Base-by-base conservation (phyloP, 164 flowering plant genomes). In the Houttuynia cordata region DNA sequence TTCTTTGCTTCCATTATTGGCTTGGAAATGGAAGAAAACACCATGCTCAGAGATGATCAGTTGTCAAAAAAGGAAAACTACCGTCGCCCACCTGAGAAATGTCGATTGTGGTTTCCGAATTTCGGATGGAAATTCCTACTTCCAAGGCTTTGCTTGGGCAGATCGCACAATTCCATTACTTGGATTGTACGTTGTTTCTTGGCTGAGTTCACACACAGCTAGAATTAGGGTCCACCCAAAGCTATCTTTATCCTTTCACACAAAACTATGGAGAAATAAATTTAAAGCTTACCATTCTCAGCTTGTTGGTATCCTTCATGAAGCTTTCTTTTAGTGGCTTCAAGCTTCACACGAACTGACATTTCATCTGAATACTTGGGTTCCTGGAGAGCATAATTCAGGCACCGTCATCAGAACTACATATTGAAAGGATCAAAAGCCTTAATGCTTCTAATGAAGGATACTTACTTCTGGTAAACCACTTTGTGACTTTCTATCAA, bases 181-280 rank as follows among this genome's bases (percentile, higher is more conserved):
- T 89, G 89, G 65, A 85, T 75, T 0, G 91, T 86, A 55, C 96
- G 69, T 61, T 87, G 91, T 72, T 59, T 83, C 86, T 89, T 88
- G 34, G 93, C 96, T 88, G 83, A 45, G 12, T 8, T 10, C 49
- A 45, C 13, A 45, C 14, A 45, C 49, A 3, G 13, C 12, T 45
- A 45, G 49, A 7, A 45, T 8, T 45, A 45, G 49, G 49, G 2
- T 17, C 49, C 17, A 12, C 17, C 8, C 10, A 9, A n/a, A 55
- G 37, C 37, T 30, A 30, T 2, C 37, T 30, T 30, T 30, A n/a
- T n/a, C n/a, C n/a, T 30, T 30, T 2, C 37, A 30, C 37, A 30
- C 6, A 6, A 30, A 30, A 30, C 37, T 30, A 30, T 2, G 37
- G 37, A 2, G 37, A 30, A 30, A 30, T n/a, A n/a, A 30, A 13